These are phyloP conservation scores for Debaryomyces coudertii DNA, from an alignment of 1,139 yeast genomes.

Conservation along the genomic window DNA sequence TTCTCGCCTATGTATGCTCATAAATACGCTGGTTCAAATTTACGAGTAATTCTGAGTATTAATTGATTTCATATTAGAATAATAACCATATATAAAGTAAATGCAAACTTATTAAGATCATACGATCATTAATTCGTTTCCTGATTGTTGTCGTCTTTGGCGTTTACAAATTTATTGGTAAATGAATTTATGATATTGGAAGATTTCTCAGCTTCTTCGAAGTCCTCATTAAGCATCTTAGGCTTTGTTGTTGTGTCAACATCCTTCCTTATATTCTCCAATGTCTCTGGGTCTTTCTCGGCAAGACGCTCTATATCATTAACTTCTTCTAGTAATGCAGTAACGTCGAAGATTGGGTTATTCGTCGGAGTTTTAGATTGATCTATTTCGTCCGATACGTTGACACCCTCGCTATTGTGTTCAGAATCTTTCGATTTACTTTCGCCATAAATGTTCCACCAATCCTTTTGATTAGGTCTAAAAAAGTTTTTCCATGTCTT, in stretches of 20 bases:
- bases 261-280: conserved; percentile 21
- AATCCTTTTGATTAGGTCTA: conserved; percentile 76
- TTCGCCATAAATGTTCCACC: conserved; percentile 59
- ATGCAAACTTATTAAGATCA: background rate
- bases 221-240: conserved; percentile 24
- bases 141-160: conserved; percentile 12
- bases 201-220: conserved; percentile 19
- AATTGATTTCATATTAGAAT: background rate
- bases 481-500: conserved; percentile 67
- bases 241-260: conserved; percentile 15
- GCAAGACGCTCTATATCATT: conserved; percentile 43
- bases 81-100: background rate
- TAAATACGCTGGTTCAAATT: background rate
- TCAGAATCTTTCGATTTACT: conserved; percentile 21
- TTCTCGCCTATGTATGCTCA: conserved; percentile 6
- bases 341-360: conserved; percentile 47
- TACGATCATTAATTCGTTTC: background rate
- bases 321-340: conserved; percentile 50
- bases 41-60: conserved; percentile 1
- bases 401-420: conserved; percentile 13
- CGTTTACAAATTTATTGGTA: background rate
- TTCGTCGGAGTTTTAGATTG: conserved; percentile 11
- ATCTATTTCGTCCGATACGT: conserved; percentile 17
- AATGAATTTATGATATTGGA: background rate
- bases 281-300: conserved; percentile 20